phyloP scores from a whole-genome alignment of 116 monocot species.

The Phalaenopsis hybrid region DNA sequence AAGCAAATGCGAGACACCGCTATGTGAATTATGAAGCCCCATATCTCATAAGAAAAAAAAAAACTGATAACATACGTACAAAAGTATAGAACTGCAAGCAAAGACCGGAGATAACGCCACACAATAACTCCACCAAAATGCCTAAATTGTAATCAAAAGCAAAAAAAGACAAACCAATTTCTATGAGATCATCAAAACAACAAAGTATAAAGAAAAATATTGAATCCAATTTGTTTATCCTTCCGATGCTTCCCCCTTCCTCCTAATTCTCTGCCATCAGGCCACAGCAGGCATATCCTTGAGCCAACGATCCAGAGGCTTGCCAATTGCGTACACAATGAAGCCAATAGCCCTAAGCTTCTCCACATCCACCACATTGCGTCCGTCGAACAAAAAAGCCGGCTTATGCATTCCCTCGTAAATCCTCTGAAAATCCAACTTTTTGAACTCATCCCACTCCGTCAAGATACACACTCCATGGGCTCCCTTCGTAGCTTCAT shows the following conservation, averaged over 20 bases:
- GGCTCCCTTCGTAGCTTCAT: conserved; percentile 40
- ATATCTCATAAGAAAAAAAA: too few species aligned
- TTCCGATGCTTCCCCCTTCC: not conserved
- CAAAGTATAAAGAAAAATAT: not conserved
- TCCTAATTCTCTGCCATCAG: not conserved
- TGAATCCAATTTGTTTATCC: not conserved
- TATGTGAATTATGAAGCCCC: too few species aligned
- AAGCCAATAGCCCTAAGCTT: conserved; percentile 44
- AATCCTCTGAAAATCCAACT: conserved; percentile 33
- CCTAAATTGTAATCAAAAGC: too few species aligned
- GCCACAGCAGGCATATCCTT: conserved; percentile 48
- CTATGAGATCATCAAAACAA: too few species aligned
- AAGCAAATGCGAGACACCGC: too few species aligned
- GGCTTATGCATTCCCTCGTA: conserved; percentile 46
- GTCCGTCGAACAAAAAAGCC: conserved; percentile 39
- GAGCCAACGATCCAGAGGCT: conserved; percentile 42
- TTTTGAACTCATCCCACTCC: conserved; percentile 50
- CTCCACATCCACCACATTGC: conserved; percentile 39
- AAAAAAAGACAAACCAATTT: too few species aligned
- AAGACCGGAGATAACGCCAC: too few species aligned
- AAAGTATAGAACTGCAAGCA: too few species aligned
- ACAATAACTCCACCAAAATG: too few species aligned
- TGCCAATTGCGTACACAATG: conserved; percentile 42
- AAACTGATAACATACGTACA: too few species aligned
- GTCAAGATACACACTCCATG: conserved; percentile 44